Evolutionary conservation across 139 green algal genomes (phyloP), one percentile per base, ranked within the genome.

Genomic region (Yamagishiella unicocca): DNA sequence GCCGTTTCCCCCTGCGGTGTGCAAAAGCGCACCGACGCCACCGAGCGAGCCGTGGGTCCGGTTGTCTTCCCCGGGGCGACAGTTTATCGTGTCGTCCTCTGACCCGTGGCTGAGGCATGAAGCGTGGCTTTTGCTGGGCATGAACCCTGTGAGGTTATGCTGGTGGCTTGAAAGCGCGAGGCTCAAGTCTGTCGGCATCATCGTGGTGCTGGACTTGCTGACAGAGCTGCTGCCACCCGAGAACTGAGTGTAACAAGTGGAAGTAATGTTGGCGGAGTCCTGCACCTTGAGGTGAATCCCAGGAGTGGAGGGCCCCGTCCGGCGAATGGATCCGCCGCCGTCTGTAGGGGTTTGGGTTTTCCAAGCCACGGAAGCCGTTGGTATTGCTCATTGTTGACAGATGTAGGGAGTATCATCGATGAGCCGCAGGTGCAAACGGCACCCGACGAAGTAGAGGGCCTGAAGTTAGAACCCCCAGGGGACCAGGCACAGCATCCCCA

Each of bases 11-110:
- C 64, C 37, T 27, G 4, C 43, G 33, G 21, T 17, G 17, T 21
- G 72, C 72, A 38, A 62, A 74, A 10, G 2, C 50, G 14, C 17
- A 58, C 50, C 12, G 50, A 58, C 40, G 7, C 21, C 25, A 17
- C 64, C 64, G 2, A 80, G 33, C 33, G 67, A 87, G 35, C 35
- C 67, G 2, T 87, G 46, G 0, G 53, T 87, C 25, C 82, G 40
- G 55, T 50, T 66, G 31, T 82, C 83, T 5, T 83, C 84, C 1
- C 22, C 55, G 8, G 71, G 67, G 2, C 64, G 37, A 31, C 87
- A 91, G 45, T 86, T 83, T 2, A 90, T 87, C 10, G 73, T 89
- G 70, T 84, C 61, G 37, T 92, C 89, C 12, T 92, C 85, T 2
- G 73, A 82, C 31, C 40, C 31, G 43, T 74, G 53, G 70, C 71